Evolutionary conservation across 768 basidiomycete species (phyloP).

Genomic region (Agrocybe pediades): DNA sequence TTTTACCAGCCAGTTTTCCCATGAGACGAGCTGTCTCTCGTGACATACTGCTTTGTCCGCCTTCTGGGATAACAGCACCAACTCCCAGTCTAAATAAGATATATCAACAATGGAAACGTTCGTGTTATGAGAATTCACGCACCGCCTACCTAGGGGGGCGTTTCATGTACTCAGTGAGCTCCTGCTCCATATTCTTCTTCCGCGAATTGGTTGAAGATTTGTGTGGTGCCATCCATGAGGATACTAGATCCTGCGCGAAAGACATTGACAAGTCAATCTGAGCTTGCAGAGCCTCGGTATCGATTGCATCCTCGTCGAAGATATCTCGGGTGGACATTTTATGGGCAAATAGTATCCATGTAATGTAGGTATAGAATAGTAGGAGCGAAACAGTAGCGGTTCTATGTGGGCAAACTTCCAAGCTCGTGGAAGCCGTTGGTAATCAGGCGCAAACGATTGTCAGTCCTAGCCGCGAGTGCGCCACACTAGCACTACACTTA

Average conservation of each 20-base stretch:
- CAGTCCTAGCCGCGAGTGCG: neutral
- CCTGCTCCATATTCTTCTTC: slow-evolving; percentile 44
- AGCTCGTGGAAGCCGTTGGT: neutral
- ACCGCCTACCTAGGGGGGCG: slow-evolving; percentile 66
- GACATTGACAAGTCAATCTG: slow-evolving; percentile 83
- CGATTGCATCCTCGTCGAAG: slow-evolving; percentile 56
- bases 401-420: too few relatives aligned
- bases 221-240: slow-evolving; percentile 75
- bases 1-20: slow-evolving; percentile 56
- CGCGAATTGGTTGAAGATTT: slow-evolving; percentile 36
- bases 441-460: slow-evolving; percentile 8
- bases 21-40: slow-evolving; percentile 66
- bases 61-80: slow-evolving; percentile 60
- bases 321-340: slow-evolving; percentile 23
- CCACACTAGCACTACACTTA: neutral
- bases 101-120: slow-evolving; percentile 9
- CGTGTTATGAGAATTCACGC: slow-evolving; percentile 7
- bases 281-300: slow-evolving; percentile 73
- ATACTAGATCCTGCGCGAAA: slow-evolving; percentile 68
- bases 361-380: too few relatives aligned
- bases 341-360: neutral
- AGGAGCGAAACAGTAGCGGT: too few relatives aligned
- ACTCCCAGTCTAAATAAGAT: slow-evolving; percentile 64
- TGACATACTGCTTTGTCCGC: slow-evolving; percentile 35
- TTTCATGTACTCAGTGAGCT: slow-evolving; percentile 68